Percentiles rank a stretch among this genome's conserved stretches.
Evolutionary conservation across 169 alveolate species (phyloP).

Genomic region (Cryptosporidium xiaoi): DNA sequence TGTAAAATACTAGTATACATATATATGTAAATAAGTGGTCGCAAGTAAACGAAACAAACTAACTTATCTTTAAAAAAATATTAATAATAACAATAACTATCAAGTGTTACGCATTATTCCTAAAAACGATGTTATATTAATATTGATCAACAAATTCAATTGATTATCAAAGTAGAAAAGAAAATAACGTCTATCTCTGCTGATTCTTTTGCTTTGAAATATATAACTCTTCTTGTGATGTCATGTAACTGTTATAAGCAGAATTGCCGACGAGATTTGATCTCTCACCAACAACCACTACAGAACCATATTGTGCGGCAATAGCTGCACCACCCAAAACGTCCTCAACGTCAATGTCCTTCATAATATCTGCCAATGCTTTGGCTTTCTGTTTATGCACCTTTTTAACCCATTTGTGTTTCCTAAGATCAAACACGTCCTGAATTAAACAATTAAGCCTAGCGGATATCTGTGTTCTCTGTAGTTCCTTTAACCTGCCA

Average conservation of each 20-base stretch:
- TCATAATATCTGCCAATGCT: conserved; percentile 88
- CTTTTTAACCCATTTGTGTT: conserved; percentile 90
- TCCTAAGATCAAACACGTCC: conserved; percentile 89
- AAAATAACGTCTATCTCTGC: conserved; percentile 7
- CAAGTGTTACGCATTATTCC: too few relatives aligned
- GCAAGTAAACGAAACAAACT: too few relatives aligned
- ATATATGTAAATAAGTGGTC: too few relatives aligned
- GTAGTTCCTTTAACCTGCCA: conserved; percentile 88
- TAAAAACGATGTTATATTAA: too few relatives aligned
- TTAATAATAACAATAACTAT: too few relatives aligned
- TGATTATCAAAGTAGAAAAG: conserved; percentile 3
- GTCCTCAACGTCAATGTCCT: conserved; percentile 89
- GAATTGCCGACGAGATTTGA: conserved; percentile 86
- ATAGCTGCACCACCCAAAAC: conserved; percentile 90
- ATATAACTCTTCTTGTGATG: conserved; percentile 80
- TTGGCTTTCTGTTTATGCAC: conserved; percentile 91
- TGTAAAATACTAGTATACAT: too few relatives aligned
- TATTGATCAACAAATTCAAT: too few relatives aligned
- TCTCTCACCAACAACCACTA: conserved; percentile 90
- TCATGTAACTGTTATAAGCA: conserved; percentile 83
- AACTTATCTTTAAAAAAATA: too few relatives aligned
- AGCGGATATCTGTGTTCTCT: conserved; percentile 83
- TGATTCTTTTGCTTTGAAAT: conserved; percentile 34
- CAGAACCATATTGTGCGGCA: conserved; percentile 91
- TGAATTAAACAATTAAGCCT: conserved; percentile 89